A percentile compares a stretch with the other conserved stretches of the same genome.
These are phyloP conservation scores for Cnidoscolus chayamansa DNA, from an alignment of 441 rosid species.

Conservation along the genomic window DNA sequence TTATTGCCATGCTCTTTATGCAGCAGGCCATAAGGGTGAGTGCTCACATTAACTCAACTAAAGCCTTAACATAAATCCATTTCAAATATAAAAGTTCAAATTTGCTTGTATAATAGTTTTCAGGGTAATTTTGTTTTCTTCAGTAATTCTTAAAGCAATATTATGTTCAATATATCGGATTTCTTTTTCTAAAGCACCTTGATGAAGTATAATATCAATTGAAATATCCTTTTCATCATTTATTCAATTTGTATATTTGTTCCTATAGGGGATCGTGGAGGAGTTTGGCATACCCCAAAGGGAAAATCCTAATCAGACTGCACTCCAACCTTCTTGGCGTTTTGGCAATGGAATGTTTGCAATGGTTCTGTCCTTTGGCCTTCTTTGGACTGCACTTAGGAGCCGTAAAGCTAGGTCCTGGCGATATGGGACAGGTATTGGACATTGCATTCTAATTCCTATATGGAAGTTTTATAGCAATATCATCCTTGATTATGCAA, in stretches of 20 bases:
- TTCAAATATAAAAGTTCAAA: slow-evolving; percentile 13
- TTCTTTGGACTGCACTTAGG: slow-evolving; percentile 60
- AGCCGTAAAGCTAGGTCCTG: slow-evolving; percentile 84
- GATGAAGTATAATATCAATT: not conserved
- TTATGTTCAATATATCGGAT: slow-evolving; percentile 3
- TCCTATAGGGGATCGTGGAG: slow-evolving; percentile 64
- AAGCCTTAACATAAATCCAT: not conserved
- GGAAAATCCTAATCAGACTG: slow-evolving; percentile 52
- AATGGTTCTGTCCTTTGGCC: slow-evolving; percentile 66
- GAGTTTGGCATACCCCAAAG: slow-evolving; percentile 67
- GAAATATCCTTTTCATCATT: not conserved
- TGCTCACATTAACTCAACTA: not conserved
- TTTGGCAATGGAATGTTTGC: slow-evolving; percentile 88
- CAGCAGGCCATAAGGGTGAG: slow-evolving; percentile 78
- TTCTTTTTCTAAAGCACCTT: not conserved
- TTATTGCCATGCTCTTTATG: slow-evolving; percentile 84
- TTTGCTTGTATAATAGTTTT: slow-evolving; percentile 8
- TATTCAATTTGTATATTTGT: slow-evolving; percentile 15
- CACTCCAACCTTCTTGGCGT: slow-evolving; percentile 64
- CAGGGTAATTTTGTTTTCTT: not conserved
- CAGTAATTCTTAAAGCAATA: slow-evolving; percentile 3
- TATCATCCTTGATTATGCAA: not conserved
- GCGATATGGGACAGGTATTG: slow-evolving; percentile 70
- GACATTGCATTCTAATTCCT: slow-evolving; percentile 6
- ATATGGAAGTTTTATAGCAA: not conserved